Percentiles rank a stretch among this genome's conserved stretches.
phyloP scores from a whole-genome alignment of 2,329 filamentous ascomycete genomes.

The Colletotrichum shisoi region DNA sequence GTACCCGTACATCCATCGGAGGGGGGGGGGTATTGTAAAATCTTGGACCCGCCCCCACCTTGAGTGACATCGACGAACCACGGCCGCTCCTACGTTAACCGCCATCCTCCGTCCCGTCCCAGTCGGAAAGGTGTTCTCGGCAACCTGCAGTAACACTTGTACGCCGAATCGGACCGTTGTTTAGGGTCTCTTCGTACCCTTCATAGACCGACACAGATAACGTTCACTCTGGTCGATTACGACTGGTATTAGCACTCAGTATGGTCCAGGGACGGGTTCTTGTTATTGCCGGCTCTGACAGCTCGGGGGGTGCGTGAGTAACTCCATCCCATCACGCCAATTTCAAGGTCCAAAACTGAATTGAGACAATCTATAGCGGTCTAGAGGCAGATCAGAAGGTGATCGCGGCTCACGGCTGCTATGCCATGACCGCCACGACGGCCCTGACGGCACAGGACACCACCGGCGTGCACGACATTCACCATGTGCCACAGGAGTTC shows the following conservation, averaged over 20 bases:
- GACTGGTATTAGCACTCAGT: neutral
- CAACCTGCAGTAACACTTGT: neutral
- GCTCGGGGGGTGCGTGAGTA: slow-evolving; percentile 82
- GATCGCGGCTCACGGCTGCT: slow-evolving; percentile 88
- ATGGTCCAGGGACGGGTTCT: slow-evolving; percentile 67
- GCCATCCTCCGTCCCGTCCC: neutral
- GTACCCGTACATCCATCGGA: no score
- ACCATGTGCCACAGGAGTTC: slow-evolving; percentile 79
- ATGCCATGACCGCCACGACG: slow-evolving; percentile 95
- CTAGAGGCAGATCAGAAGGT: slow-evolving; percentile 97
- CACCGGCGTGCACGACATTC: slow-evolving; percentile 79
- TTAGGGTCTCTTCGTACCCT: no score
- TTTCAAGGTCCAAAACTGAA: slow-evolving; percentile 4
- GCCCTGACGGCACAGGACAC: slow-evolving; percentile 98
- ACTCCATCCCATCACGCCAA: neutral
- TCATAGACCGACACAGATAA: neutral
- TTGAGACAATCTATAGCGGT: slow-evolving; percentile 64
- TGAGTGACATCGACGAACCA: slow-evolving; percentile 30
- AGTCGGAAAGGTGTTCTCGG: neutral
- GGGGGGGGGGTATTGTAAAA: slow-evolving; percentile 12
- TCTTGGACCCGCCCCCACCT: slow-evolving; percentile 35
- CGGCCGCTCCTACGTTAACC: slow-evolving; percentile 19
- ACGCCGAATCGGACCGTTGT: neutral
- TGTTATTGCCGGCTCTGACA: slow-evolving; percentile 87
- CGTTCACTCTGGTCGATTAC: neutral